phyloP scores from a whole-genome alignment of 208 protist species.

The Acanthamoeba quina region DNA sequence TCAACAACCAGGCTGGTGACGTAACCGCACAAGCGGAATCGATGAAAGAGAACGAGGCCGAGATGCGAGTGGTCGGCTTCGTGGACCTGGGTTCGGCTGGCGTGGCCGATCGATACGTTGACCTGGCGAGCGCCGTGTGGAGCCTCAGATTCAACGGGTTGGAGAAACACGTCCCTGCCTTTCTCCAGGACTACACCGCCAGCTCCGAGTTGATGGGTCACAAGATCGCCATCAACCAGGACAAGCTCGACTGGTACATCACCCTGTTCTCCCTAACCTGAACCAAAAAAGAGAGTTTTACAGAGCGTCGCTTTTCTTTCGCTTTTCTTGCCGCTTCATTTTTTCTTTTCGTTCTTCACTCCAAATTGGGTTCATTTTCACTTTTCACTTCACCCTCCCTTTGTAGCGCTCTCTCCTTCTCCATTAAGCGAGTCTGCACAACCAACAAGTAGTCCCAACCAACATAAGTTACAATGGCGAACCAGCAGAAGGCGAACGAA shows the following conservation, averaged over 20 bases:
- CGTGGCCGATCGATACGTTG: not conserved
- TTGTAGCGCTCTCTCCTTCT: no score
- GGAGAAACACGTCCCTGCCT: not conserved
- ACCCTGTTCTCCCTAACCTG: not conserved
- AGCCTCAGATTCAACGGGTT: not conserved
- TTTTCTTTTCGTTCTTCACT: no score
- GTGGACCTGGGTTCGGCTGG: not conserved
- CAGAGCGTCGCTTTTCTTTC: no score
- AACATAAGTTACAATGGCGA: no score
- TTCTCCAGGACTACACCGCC: not conserved
- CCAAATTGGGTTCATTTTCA: no score
- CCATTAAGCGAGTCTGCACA: no score
- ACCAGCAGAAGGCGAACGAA: no score
- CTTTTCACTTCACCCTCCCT: no score
- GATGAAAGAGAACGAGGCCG: not conserved
- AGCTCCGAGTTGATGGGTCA: not conserved
- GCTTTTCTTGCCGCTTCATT: no score
- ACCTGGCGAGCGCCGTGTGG: slow-evolving; percentile 31
- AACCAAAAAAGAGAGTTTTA: not conserved
- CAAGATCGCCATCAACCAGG: not conserved
- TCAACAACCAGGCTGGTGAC: not conserved
- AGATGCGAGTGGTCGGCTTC: not conserved
- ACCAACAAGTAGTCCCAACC: no score
- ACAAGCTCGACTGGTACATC: slow-evolving; percentile 10
- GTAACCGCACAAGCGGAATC: no score